Conservation (phyloP, 1,284 basidiomycete species). For the Sanguinoderma infundibulare region DNA sequence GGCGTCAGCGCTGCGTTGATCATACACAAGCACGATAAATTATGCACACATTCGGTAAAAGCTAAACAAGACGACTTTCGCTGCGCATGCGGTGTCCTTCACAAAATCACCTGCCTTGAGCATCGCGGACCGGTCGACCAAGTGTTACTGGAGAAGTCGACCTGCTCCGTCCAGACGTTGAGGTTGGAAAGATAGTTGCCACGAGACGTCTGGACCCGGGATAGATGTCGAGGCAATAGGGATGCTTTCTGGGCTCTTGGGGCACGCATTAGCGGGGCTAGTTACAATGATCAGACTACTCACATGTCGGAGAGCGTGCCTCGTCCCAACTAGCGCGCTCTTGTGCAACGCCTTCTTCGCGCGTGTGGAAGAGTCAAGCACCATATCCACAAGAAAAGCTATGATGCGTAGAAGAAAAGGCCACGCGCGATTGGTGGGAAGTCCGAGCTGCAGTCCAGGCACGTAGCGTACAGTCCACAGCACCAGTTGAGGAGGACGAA, state of each 20-base stretch:
- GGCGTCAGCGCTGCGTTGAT: slow-evolving; percentile 1
- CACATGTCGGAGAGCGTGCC: slow-evolving; percentile 69
- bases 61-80: slow-evolving; percentile 88
- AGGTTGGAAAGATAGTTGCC: slow-evolving; percentile 93
- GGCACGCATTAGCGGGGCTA: slow-evolving; percentile 1
- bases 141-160: slow-evolving; percentile 68
- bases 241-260: slow-evolving; percentile 54
- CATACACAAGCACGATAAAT: slow-evolving; percentile 9
- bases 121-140: slow-evolving; percentile 77
- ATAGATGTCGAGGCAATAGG: too few relatives aligned
- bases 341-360: slow-evolving; percentile 66
- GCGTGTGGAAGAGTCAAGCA: slow-evolving; percentile 52
- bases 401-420: slow-evolving; percentile 53
- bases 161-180: slow-evolving; percentile 83
- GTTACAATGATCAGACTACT: slow-evolving; percentile 1
- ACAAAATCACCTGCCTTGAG: slow-evolving; percentile 48
- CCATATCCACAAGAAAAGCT: slow-evolving; percentile 62
- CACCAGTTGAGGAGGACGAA: slow-evolving; percentile 80
- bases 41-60: slow-evolving; percentile 89
- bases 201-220: slow-evolving; percentile 90
- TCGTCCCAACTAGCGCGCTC: slow-evolving; percentile 60
- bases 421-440: slow-evolving; percentile 54
- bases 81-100: slow-evolving; percentile 49
- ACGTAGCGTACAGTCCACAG: slow-evolving; percentile 64
- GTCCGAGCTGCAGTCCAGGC: slow-evolving; percentile 45